Base-by-base conservation (phyloP, 2,329 filamentous ascomycete genomes). In the Fragosphaeria purpurea region DNA sequence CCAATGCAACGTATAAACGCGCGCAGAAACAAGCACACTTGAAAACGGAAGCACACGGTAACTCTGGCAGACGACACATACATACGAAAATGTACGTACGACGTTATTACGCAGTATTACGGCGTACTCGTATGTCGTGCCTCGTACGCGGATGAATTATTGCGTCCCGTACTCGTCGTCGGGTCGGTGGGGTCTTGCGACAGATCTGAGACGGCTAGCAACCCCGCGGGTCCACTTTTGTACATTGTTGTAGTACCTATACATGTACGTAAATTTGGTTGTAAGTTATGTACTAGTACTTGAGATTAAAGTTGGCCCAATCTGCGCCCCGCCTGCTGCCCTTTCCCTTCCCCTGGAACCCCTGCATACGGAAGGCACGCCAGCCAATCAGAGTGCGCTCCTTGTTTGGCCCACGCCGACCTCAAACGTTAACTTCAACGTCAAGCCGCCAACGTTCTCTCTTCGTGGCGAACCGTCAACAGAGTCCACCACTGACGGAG, bases 171-270 rank as follows among this genome's bases (percentile, higher is more conserved):
- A 22, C 22, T 22, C 22, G 22, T 22, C 22, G 22, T 22, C 22
- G 22, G 22, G 22, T 22, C 22, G 22, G 22, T 22, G 49, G 56
- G 51, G 55, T 60, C 59, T 66, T 71, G 68, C 62, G 64, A 71
- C 69, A 69, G 51, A 53, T 53, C 51, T 53, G 51, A 53, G 51
- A 53, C 51, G 42, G 44, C 41, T 41, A 34, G 44, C 33, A 10
- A 46, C 41, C 46, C 48, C 48, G 48, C 45, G 43, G 22, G 39
- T 38, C 51, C 48, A 47, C 50, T 45, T 10, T 48, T 33, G 4
- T 7, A 8, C 4, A n/a, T 12, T 5, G 30, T 10, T 1, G 11
- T 32, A 34, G 32, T 46, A 46, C 12, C 13, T 22, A 6, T 44
- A 45, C 48, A 45, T 13, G 39, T 4, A 4, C 13, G 33, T 32